phyloP scores from a whole-genome alignment of 2,329 filamentous ascomycete species.

The Capronia americana region DNA sequence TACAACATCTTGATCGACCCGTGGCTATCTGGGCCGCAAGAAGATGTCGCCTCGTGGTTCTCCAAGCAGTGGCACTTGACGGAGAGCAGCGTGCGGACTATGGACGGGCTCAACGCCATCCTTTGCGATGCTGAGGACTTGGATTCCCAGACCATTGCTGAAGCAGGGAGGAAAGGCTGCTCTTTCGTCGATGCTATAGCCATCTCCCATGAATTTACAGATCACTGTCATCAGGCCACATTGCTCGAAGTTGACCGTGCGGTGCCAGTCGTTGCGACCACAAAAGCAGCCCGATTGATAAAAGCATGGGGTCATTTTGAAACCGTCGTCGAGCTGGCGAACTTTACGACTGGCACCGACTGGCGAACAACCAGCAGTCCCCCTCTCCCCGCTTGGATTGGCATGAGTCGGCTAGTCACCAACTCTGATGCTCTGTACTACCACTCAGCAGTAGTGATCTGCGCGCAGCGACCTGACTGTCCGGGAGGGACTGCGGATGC shows the following conservation, averaged over 20 bases:
- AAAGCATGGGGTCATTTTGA: slow-evolving; percentile 66
- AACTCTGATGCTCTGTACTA: slow-evolving; percentile 64
- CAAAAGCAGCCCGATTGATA: slow-evolving; percentile 64
- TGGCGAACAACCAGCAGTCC: slow-evolving; percentile 55
- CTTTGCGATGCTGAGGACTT: slow-evolving; percentile 57
- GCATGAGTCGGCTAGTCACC: slow-evolving; percentile 64
- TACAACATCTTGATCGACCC: slow-evolving; percentile 72
- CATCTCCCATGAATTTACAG: slow-evolving; percentile 71
- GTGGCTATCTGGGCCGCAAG: slow-evolving; percentile 68
- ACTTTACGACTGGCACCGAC: slow-evolving; percentile 51
- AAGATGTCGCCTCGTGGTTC: slow-evolving; percentile 69
- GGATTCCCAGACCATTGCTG: slow-evolving; percentile 41
- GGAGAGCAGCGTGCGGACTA: slow-evolving; percentile 60
- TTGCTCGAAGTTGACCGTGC: slow-evolving; percentile 60
- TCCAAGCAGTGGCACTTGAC: slow-evolving; percentile 68
- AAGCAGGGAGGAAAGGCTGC: no score
- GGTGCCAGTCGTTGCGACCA: slow-evolving; percentile 66
- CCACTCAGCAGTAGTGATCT: slow-evolving; percentile 67
- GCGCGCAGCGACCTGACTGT: slow-evolving; percentile 50
- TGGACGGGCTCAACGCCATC: slow-evolving; percentile 62
- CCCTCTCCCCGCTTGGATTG: slow-evolving; percentile 61
- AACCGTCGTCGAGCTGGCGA: slow-evolving; percentile 58
- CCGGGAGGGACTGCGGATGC: slow-evolving; percentile 51
- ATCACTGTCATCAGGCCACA: slow-evolving; percentile 70
- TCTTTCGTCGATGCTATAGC: slow-evolving; percentile 63